Evolutionary conservation across 768 basidiomycete species (phyloP), one percentile per base, ranked within the genome.

Genomic region (Tulasnella sp.): DNA sequence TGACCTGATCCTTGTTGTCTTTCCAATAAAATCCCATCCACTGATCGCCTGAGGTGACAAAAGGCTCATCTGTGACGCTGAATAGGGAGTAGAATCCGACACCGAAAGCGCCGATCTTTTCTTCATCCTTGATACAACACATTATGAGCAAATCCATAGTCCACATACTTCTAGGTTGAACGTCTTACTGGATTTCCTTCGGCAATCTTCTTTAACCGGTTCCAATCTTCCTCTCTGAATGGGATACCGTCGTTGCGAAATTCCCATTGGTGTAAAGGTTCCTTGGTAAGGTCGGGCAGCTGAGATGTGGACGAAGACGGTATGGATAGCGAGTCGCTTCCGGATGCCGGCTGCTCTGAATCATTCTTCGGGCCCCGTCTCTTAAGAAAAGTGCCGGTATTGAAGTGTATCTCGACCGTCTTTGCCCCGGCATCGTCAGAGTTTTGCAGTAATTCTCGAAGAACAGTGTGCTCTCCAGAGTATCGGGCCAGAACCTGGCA

Each of bases 1-100:
- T 34, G 22, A 83, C 83, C 79, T 96, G 95, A 84, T 96, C 95
- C 83, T 94, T 95, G 83, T 93, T 93, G 83, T 94, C 94, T 84
- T 96, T 96, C 96, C 96, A 98, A 85, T 97, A 94, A 85, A 98
- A 98, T 0, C 92, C 93, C 96, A 97, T 97, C 91, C 95, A 96
- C 84, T 94, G 90, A 44, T 83, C 82, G 7, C 91, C 96, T 90
- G 84, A 81, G 75, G 85, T 85, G n/a, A 88, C 89, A 48, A 87
- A 84, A 0, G 86, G 87, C 46, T 84, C 83, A 64, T 88, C 85
- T 77, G 84, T 82, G 37, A 58, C 81, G 42, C 78, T 85, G 80
- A 86, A 85, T 40, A 86, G 80, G 1, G 81, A 83, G 76, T 83
- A 85, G 79, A 85, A 83, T 24, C 84, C 86, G n/a, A 94, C 94